These are phyloP conservation scores for Malassezia cuniculi DNA, from an alignment of 1,284 basidiomycete species.

Conservation along the genomic window DNA sequence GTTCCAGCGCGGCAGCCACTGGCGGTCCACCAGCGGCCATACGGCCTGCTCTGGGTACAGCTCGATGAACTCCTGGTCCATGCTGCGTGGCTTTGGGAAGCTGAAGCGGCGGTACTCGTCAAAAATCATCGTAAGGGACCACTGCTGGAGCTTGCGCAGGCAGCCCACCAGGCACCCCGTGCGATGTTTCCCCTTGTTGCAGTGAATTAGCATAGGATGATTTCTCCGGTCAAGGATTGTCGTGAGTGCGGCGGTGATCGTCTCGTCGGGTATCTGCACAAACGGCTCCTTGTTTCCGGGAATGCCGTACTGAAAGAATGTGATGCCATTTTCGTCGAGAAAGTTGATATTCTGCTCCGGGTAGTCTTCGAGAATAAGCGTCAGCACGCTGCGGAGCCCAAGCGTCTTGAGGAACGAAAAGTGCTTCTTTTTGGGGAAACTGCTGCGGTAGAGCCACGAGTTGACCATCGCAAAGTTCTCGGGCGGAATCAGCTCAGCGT, in stretches of 20 bases:
- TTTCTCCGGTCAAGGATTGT: slow-evolving; percentile 51
- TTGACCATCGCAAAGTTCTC: slow-evolving; percentile 47
- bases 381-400: slow-evolving; percentile 50
- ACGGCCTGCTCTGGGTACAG: slow-evolving; percentile 37
- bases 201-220: slow-evolving; percentile 52
- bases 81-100: slow-evolving; percentile 49
- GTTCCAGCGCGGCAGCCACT: slow-evolving; percentile 20
- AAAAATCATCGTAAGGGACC: slow-evolving; percentile 51
- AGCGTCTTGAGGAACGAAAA: slow-evolving; percentile 51
- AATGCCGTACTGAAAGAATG: slow-evolving; percentile 51
- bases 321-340: slow-evolving; percentile 46
- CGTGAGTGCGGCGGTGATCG: slow-evolving; percentile 50
- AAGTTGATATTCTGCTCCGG: slow-evolving; percentile 50
- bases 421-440: slow-evolving; percentile 51
- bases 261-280: slow-evolving; percentile 48
- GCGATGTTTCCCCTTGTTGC: slow-evolving; percentile 54
- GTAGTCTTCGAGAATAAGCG: slow-evolving; percentile 47
- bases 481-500: slow-evolving; percentile 30
- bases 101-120: slow-evolving; percentile 52
- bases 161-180: slow-evolving; percentile 53
- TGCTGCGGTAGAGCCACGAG: slow-evolving; percentile 49
- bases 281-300: slow-evolving; percentile 51
- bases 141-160: slow-evolving; percentile 50
- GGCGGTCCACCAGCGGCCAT: slow-evolving; percentile 13
- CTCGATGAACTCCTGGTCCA: slow-evolving; percentile 53